phyloP scores from a whole-genome alignment of 345 rosid species.

The Eucalyptus virginea region DNA sequence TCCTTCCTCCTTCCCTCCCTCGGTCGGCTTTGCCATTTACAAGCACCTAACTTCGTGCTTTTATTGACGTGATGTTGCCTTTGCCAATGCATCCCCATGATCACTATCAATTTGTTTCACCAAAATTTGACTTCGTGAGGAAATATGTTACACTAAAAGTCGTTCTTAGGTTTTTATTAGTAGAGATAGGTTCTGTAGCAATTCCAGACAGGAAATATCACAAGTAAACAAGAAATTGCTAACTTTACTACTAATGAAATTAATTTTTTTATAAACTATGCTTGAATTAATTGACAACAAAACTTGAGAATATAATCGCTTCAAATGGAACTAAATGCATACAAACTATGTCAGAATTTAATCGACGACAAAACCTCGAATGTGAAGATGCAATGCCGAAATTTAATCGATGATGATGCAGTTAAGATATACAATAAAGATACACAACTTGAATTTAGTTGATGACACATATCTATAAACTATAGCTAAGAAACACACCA shows the following conservation, averaged over 20 bases:
- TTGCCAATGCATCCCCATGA: neutral
- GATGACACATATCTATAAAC: neutral
- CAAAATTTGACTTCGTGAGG: no score
- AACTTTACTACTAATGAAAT: no score
- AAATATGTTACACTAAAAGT: neutral
- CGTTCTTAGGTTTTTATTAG: no score
- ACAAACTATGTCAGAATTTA: no score
- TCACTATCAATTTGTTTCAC: neutral
- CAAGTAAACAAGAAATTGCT: neutral
- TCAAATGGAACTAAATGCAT: neutral
- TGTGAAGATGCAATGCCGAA: neutral
- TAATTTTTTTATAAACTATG: no score
- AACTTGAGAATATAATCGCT: neutral
- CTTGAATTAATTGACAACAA: no score
- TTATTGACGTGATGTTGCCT: neutral
- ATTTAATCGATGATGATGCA: no score
- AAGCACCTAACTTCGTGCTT: neutral
- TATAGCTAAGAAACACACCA: neutral
- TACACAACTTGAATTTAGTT: neutral
- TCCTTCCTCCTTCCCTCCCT: neutral
- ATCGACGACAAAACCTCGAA: fast-evolving
- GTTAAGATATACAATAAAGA: no score
- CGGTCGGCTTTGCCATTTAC: neutral
- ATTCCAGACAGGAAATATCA: neutral
- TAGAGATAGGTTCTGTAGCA: neutral